Evolutionary conservation across 768 basidiomycete genomes (phyloP).

Genomic region (Hypholoma fasciculare): DNA sequence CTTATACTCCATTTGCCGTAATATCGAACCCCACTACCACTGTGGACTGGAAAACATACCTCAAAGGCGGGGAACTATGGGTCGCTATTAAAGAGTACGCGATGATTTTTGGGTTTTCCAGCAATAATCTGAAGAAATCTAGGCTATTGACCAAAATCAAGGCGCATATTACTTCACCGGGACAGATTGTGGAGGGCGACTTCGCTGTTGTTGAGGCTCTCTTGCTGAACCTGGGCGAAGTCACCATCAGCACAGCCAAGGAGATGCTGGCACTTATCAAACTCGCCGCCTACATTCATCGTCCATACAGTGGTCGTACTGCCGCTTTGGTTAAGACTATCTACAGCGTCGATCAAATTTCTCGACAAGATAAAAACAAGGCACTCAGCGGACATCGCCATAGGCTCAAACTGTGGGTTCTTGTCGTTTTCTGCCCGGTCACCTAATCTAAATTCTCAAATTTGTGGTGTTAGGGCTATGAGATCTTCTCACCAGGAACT

Average conservation of each 20-base stretch:
- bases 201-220: background rate
- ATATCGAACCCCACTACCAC: background rate
- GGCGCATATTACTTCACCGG: background rate
- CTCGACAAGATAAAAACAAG: slow-evolving; percentile 1
- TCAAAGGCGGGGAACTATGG: background rate
- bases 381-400: background rate
- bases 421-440: background rate
- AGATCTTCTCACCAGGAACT: background rate
- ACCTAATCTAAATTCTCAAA: background rate
- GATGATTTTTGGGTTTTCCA: background rate
- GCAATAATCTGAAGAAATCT: background rate
- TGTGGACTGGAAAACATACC: background rate
- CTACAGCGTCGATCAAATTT: slow-evolving; percentile 4
- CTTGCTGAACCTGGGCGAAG: slow-evolving; percentile 1
- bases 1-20: slow-evolving; percentile 1
- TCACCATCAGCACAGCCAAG: background rate
- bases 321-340: slow-evolving; percentile 1
- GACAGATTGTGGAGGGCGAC: background rate
- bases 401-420: slow-evolving; percentile 1
- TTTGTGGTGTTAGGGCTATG: background rate
- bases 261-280: slow-evolving; percentile 8
- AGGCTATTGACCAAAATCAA: slow-evolving; percentile 5
- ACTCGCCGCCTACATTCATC: background rate
- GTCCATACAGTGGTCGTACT: slow-evolving; percentile 6
- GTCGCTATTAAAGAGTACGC: background rate